Evolutionary conservation across 2,329 filamentous ascomycete genomes (phyloP).

Genomic region (Beauveria medogensis): DNA sequence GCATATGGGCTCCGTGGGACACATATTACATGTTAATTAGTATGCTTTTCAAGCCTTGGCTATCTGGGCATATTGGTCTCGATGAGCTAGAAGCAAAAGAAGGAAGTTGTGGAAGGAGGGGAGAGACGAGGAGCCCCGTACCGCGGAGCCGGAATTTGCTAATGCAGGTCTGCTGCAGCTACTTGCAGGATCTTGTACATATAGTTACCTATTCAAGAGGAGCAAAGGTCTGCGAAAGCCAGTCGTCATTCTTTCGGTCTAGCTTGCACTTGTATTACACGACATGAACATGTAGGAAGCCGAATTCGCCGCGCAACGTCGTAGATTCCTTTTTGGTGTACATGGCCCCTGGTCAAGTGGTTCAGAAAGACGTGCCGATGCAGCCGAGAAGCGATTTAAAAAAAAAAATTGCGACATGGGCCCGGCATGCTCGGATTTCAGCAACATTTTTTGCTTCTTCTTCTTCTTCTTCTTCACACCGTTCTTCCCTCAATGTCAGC

Average conservation of each 20-base stretch:
- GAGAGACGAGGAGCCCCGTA: not conserved
- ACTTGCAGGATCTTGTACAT: not conserved
- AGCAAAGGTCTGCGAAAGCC: too few species aligned
- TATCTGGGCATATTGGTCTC: not conserved
- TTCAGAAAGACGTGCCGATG: not conserved
- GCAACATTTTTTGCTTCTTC: too few species aligned
- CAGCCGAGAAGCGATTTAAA: not conserved
- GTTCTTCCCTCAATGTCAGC: too few species aligned
- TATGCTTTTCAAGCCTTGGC: not conserved
- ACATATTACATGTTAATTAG: not conserved
- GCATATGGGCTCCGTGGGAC: not conserved
- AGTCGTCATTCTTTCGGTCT: not conserved
- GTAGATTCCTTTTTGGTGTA: not conserved
- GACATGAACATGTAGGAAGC: not conserved
- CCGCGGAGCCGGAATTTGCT: slow-evolving; percentile 1
- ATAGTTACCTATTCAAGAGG: not conserved
- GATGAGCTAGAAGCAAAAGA: not conserved
- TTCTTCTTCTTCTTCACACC: too few species aligned
- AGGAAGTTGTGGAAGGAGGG: not conserved
- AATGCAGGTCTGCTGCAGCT: not conserved
- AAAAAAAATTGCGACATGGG: not conserved
- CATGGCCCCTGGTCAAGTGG: not conserved
- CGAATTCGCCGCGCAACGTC: not conserved
- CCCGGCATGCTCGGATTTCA: not conserved
- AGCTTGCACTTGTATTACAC: not conserved